Conservation (phyloP, 2,329 filamentous ascomycete genomes). For the Pseudogymnoascus sp. region DNA sequence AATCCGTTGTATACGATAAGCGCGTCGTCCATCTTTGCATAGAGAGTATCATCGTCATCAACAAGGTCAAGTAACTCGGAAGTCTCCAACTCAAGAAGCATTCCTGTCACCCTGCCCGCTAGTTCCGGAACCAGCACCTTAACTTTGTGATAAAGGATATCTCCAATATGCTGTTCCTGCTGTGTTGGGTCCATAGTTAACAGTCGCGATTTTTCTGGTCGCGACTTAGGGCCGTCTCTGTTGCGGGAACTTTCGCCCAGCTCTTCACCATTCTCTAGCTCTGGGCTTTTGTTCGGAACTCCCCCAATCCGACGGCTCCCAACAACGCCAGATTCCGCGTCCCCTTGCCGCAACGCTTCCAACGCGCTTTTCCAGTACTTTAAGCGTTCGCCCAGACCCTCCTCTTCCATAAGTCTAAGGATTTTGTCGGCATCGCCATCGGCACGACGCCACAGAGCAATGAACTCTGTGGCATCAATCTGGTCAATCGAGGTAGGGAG, state of each 20-base stretch:
- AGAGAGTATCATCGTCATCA: not conserved
- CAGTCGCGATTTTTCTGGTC: not conserved
- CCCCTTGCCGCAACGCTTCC: constrained; percentile 21
- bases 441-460: constrained; percentile 49
- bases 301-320: not conserved
- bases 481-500: constrained; percentile 20
- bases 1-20: not conserved
- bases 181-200: not conserved
- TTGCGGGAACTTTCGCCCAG: not conserved
- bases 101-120: not conserved
- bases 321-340: not conserved
- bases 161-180: not conserved
- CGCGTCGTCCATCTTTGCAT: not conserved
- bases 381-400: constrained; percentile 50
- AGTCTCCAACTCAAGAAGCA: not conserved
- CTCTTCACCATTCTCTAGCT: not conserved
- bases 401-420: constrained; percentile 51
- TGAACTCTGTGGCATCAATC: constrained; percentile 31
- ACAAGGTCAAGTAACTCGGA: not conserved
- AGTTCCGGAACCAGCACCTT: not conserved
- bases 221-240: not conserved
- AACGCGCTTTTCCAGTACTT: constrained; percentile 52
- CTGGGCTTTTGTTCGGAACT: not conserved
- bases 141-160: not conserved
- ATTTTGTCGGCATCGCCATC: constrained; percentile 52